Conservation (phyloP, 2,329 filamentous ascomycete genomes). For the Aspergillus floridensis region DNA sequence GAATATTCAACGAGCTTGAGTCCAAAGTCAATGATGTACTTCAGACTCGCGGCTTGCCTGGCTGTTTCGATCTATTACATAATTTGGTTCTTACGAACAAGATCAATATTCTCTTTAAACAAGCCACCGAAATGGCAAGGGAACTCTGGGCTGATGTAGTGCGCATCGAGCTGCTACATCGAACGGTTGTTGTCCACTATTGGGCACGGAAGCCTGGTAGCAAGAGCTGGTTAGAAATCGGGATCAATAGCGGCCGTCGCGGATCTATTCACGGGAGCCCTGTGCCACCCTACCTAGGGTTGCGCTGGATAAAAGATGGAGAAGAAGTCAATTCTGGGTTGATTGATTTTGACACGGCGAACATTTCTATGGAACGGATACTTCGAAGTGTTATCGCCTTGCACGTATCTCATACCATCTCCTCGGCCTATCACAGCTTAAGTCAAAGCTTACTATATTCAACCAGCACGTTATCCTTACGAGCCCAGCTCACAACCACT, state of each 20-base stretch:
- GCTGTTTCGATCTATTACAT: constrained; percentile 84
- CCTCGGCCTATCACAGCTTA: constrained; percentile 63
- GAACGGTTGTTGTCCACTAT: constrained; percentile 84
- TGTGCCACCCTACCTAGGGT: constrained; percentile 34
- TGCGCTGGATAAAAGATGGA: constrained; percentile 81
- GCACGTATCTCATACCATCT: constrained; percentile 71
- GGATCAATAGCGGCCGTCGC: constrained; percentile 51
- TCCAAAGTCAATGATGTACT: constrained; percentile 69
- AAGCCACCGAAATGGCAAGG: constrained; percentile 68
- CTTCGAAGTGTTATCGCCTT: constrained; percentile 71
- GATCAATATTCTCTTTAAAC: constrained; percentile 74
- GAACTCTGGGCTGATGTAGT: constrained; percentile 76
- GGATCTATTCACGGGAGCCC: constrained; percentile 9
- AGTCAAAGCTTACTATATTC: constrained; percentile 60
- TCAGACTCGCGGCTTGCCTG: constrained; percentile 65
- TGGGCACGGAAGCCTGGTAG: constrained; percentile 69
- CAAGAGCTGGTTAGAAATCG: constrained; percentile 91
- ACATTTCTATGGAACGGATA: constrained; percentile 71
- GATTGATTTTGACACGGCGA: constrained; percentile 64
- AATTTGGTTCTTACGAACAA: constrained; percentile 88
- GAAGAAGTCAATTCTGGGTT: constrained; percentile 68
- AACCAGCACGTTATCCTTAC: constrained; percentile 57
- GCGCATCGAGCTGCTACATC: constrained; percentile 73
- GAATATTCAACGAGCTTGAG: constrained; percentile 66
- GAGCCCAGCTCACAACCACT: constrained; percentile 55